Conservation (phyloP, 345 rosid genomes). For the Theobroma cacao region DNA sequence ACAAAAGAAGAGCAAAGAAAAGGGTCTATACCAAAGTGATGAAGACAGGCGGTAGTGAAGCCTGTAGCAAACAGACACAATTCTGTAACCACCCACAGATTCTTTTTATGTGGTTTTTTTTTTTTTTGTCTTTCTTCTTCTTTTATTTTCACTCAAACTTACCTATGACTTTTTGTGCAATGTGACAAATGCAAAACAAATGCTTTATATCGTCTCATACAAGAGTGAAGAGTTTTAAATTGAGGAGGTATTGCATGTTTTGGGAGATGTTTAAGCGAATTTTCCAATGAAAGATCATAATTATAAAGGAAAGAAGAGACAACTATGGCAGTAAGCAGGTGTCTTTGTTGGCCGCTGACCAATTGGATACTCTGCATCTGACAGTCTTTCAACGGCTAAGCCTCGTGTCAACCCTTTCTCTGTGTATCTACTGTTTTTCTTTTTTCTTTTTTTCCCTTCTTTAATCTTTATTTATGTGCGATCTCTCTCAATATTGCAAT, state of each 20-base stretch:
- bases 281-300: background rate
- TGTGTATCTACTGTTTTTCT: background rate
- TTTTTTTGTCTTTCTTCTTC: background rate
- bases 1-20: background rate
- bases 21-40: constrained; percentile 3
- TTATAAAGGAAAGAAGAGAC: background rate
- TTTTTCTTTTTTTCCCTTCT: background rate
- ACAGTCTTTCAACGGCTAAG: background rate
- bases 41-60: background rate
- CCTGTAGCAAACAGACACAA: background rate
- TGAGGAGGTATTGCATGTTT: background rate
- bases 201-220: background rate
- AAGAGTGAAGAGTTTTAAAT: background rate
- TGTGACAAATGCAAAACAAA: background rate
- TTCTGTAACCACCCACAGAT: background rate
- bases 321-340: constrained; percentile 2
- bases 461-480: background rate
- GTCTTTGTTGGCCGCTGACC: background rate
- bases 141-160: background rate
- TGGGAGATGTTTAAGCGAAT: constrained; percentile 4
- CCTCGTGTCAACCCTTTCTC: background rate
- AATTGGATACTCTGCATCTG: background rate
- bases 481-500: background rate
- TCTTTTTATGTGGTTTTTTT: background rate
- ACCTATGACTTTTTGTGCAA: background rate